phyloP scores from a whole-genome alignment of 129 eudicot genomes.

The Calendula officinalis region DNA sequence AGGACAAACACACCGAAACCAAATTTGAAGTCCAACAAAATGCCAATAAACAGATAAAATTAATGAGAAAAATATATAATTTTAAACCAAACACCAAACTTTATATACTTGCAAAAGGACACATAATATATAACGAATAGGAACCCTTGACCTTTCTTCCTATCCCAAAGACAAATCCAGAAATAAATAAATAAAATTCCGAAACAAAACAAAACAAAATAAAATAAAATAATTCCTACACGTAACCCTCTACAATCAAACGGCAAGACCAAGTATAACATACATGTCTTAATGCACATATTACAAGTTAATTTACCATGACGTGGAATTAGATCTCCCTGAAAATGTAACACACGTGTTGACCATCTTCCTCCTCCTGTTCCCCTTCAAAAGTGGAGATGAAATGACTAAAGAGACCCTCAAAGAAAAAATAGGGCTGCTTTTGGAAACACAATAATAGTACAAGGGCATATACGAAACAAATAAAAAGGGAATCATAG shows the following conservation, averaged over 20 bases:
- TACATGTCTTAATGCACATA: conserved; percentile 4
- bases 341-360: conserved; percentile 4
- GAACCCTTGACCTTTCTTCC: conserved; percentile 26
- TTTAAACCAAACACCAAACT: conserved; percentile 22
- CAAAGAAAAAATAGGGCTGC: conserved; percentile 7
- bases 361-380: conserved; percentile 22
- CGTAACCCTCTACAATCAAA: conserved; percentile 2
- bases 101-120: conserved; percentile 32
- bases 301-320: conserved; percentile 2
- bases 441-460: conserved; percentile 14
- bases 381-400: conserved; percentile 24
- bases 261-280: not conserved
- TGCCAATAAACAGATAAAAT: conserved; percentile 11
- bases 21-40: conserved; percentile 14
- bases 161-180: conserved; percentile 14
- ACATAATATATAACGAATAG: conserved; percentile 8
- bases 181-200: not conserved
- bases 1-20: not conserved
- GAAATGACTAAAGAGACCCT: conserved; percentile 23
- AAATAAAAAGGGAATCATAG: not conserved
- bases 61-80: not conserved
- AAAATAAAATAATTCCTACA: not conserved
- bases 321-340: not conserved
- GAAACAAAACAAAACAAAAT: not conserved
- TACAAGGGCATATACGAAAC: conserved; percentile 25